Percentiles rank a stretch among this genome's conserved stretches.
phyloP scores from a whole-genome alignment of 352 stramenopile genomes.

The Phytophthora citrophthora region DNA sequence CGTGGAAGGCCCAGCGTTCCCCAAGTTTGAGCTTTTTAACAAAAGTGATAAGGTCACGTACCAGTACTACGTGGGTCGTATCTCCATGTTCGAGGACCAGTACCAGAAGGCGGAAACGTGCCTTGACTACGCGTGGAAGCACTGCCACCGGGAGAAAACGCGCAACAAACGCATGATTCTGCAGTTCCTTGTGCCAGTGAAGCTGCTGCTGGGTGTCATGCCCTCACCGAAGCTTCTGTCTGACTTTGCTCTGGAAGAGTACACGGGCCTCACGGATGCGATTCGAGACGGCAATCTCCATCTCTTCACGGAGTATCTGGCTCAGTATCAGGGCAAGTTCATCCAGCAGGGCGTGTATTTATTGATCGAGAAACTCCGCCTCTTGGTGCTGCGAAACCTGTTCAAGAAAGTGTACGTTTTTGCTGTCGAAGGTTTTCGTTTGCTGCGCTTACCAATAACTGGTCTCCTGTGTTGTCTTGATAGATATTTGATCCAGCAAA shows the following conservation, averaged over 20 bases:
- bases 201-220: constrained; percentile 93
- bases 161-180: constrained; percentile 96
- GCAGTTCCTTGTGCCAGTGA: constrained; percentile 95
- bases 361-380: constrained; percentile 96
- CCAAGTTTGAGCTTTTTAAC: constrained; percentile 78
- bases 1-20: constrained; percentile 80
- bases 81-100: constrained; percentile 98
- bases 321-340: constrained; percentile 91
- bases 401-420: constrained; percentile 94
- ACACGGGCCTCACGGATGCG: constrained; percentile 89
- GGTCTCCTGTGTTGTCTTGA: constrained; percentile 4
- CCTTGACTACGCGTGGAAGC: constrained; percentile 93
- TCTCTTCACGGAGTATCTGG: constrained; percentile 93
- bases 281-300: constrained; percentile 93
- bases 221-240: constrained; percentile 90
- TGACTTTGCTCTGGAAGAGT: constrained; percentile 90
- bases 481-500: constrained; percentile 84
- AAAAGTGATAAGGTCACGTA: constrained; percentile 95
- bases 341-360: constrained; percentile 95
- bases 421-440: not conserved
- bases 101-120: constrained; percentile 95
- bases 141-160: constrained; percentile 87
- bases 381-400: constrained; percentile 95
- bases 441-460: constrained; percentile 7
- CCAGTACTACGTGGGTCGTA: constrained; percentile 95